Percentiles rank a stretch among this genome's conserved stretches.
These are phyloP conservation scores for Rhodofomes roseus DNA, from an alignment of 1,284 basidiomycete genomes.

Conservation along the genomic window DNA sequence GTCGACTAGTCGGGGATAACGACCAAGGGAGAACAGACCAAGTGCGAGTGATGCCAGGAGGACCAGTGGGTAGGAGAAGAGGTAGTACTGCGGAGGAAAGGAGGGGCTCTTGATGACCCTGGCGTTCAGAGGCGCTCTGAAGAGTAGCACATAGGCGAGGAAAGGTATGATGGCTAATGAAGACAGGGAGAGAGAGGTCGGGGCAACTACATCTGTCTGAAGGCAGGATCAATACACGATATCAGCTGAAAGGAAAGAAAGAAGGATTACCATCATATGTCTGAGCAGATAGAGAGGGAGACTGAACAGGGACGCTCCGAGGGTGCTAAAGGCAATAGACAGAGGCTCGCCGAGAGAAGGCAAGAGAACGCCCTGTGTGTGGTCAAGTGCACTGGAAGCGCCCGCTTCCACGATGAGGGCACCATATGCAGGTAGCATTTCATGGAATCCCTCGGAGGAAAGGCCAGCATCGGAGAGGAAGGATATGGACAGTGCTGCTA, in stretches of 20 bases:
- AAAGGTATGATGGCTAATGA: conserved; percentile 57
- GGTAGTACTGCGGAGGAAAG: conserved; percentile 48
- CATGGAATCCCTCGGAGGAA: conserved; percentile 40
- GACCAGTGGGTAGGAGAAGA: conserved; percentile 50
- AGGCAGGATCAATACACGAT: conserved; percentile 2
- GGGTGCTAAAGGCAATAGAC: conserved; percentile 47
- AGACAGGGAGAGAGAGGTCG: conserved; percentile 44
- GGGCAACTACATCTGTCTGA: conserved; percentile 36
- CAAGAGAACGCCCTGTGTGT: conserved; percentile 53
- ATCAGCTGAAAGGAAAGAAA: conserved; percentile 4
- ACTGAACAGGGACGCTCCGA: conserved; percentile 61
- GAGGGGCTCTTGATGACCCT: conserved; percentile 43
- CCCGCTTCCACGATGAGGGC: conserved; percentile 58
- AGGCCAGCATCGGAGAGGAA: conserved; percentile 53
- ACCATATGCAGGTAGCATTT: conserved; percentile 56
- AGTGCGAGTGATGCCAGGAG: conserved; percentile 35
- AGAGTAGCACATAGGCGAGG: conserved; percentile 55
- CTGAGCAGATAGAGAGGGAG: conserved; percentile 62
- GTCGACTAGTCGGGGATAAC: conserved; percentile 15
- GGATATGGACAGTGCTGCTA: conserved; percentile 42
- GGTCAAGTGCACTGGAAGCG: conserved; percentile 55
- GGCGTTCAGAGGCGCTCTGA: conserved; percentile 49
- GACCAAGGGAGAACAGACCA: conserved; percentile 19
- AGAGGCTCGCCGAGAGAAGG: conserved; percentile 52
- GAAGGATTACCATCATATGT: conserved; percentile 45